Percentiles rank a stretch among this genome's conserved stretches.
Evolutionary conservation across 495 filamentous ascomycete genomes (phyloP).

Genomic region (Daldinia loculata): DNA sequence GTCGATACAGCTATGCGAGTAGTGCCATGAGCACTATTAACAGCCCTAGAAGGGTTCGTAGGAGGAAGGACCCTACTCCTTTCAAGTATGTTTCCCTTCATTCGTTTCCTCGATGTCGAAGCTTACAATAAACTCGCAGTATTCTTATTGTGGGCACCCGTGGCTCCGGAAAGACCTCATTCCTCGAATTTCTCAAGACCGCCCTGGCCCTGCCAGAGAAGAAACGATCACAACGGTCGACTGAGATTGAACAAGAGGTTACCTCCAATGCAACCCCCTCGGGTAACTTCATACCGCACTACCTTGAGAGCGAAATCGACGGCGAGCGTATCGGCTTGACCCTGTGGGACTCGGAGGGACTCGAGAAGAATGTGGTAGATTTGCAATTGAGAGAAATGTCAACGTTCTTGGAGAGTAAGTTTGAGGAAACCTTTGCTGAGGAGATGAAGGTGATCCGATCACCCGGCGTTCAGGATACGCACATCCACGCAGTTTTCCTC

Average conservation of each 20-base stretch:
- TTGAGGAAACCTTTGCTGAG: constrained; percentile 96
- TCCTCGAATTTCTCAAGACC: constrained; percentile 92
- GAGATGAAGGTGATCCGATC: constrained; percentile 97
- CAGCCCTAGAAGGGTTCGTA: constrained; percentile 88
- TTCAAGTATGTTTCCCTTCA: constrained; percentile 81
- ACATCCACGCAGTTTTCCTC: constrained; percentile 95
- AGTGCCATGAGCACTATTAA: constrained; percentile 91
- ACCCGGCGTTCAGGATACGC: constrained; percentile 92
- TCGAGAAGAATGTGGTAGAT: constrained; percentile 94
- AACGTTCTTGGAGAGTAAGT: constrained; percentile 94
- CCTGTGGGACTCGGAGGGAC: constrained; percentile 92
- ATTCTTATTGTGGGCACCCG: constrained; percentile 89
- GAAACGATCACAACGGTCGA: constrained; percentile 66
- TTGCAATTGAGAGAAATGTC: constrained; percentile 91
- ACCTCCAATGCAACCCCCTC: constrained; percentile 58
- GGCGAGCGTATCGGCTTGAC: constrained; percentile 91
- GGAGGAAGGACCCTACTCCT: constrained; percentile 95
- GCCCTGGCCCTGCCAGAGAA: constrained; percentile 81
- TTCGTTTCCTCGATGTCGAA: neutral
- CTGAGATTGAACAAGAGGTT: constrained; percentile 61
- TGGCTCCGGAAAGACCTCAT: constrained; percentile 93
- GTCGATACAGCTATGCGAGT: constrained; percentile 96
- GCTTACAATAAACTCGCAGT: constrained; percentile 58
- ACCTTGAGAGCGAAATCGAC: constrained; percentile 94
- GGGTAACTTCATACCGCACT: constrained; percentile 80